These are phyloP conservation scores for Pythium scleroteichum DNA, from an alignment of 352 stramenopile genomes.

Conservation along the genomic window DNA sequence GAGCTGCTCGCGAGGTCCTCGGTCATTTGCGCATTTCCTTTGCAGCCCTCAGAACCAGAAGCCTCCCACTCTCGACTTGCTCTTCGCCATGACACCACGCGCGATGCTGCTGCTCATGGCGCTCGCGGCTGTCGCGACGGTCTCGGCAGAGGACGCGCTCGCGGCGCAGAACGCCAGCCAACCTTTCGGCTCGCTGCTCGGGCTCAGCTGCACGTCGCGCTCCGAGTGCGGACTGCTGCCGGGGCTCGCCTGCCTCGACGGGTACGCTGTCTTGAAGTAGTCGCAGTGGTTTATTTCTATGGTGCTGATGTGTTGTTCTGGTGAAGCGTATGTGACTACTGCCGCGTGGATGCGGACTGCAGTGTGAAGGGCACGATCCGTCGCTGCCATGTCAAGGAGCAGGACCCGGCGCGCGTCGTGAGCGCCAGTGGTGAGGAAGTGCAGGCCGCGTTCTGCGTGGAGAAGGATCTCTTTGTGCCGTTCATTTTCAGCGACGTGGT, in stretches of 20 bases:
- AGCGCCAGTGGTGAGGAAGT: slow-evolving; percentile 38
- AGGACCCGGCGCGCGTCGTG: slow-evolving; percentile 18
- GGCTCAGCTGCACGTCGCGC: slow-evolving; percentile 44
- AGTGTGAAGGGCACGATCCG: slow-evolving; percentile 48
- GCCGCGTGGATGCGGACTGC: slow-evolving; percentile 53
- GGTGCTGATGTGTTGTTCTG: neutral
- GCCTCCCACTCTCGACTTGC: neutral
- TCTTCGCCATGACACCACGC: neutral
- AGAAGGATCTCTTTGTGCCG: slow-evolving; percentile 80
- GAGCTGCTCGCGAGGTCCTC: neutral
- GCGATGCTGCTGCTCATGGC: slow-evolving; percentile 6
- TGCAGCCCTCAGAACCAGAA: slow-evolving; percentile 1
- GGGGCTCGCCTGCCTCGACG: slow-evolving; percentile 61
- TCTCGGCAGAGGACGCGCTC: neutral
- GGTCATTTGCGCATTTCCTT: slow-evolving; percentile 14
- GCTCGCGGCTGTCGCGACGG: neutral
- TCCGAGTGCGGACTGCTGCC: slow-evolving; percentile 77
- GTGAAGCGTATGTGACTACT: slow-evolving; percentile 73
- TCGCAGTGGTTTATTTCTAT: no score
- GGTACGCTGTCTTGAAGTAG: no score
- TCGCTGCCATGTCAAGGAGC: slow-evolving; percentile 50
- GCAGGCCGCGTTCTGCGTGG: slow-evolving; percentile 60
- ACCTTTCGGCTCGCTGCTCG: slow-evolving; percentile 39
- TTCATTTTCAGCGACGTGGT: slow-evolving; percentile 71
- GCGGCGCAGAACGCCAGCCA: neutral